Conservation (phyloP, 768 basidiomycete species). For the Amanita rubescens region DNA sequence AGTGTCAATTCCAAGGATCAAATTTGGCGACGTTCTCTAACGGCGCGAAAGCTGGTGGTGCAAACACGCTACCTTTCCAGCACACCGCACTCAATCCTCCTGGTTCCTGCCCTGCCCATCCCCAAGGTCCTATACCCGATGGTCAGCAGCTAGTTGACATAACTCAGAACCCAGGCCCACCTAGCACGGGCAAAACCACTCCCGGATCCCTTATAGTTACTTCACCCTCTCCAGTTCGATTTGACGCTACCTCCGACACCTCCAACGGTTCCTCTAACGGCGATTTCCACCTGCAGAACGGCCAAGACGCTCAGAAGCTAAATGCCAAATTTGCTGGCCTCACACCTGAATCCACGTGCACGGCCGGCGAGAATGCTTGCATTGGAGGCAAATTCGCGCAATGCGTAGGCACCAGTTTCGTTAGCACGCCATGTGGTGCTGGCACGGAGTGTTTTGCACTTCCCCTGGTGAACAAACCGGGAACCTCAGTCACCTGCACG, state of each 20-base stretch:
- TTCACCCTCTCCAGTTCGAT: constrained; percentile 9
- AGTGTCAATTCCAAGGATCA: constrained; percentile 49
- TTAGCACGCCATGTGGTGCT: constrained; percentile 27
- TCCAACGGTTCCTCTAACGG: no score
- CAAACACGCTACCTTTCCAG: constrained; percentile 50
- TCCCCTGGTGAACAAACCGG: constrained; percentile 46
- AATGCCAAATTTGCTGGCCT: constrained; percentile 47
- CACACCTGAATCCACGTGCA: constrained; percentile 38
- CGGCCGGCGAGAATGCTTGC: constrained; percentile 40
- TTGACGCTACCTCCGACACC: no score
- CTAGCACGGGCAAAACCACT: background rate
- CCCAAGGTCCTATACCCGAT: constrained; percentile 40
- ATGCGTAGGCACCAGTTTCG: constrained; percentile 43
- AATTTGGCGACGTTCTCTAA: constrained; percentile 39
- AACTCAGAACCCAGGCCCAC: constrained; percentile 27
- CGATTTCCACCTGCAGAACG: constrained; percentile 37
- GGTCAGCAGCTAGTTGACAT: constrained; percentile 35
- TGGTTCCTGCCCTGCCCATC: constrained; percentile 44
- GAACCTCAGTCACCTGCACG: constrained; percentile 46
- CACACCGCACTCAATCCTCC: constrained; percentile 32
- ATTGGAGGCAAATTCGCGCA: constrained; percentile 40
- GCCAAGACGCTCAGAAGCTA: constrained; percentile 40
- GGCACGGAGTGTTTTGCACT: constrained; percentile 39
- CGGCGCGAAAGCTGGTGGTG: constrained; percentile 30
- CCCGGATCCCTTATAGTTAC: no score